phyloP scores from a whole-genome alignment of 139 green algal species.

The Picochlorum costavermella region DNA sequence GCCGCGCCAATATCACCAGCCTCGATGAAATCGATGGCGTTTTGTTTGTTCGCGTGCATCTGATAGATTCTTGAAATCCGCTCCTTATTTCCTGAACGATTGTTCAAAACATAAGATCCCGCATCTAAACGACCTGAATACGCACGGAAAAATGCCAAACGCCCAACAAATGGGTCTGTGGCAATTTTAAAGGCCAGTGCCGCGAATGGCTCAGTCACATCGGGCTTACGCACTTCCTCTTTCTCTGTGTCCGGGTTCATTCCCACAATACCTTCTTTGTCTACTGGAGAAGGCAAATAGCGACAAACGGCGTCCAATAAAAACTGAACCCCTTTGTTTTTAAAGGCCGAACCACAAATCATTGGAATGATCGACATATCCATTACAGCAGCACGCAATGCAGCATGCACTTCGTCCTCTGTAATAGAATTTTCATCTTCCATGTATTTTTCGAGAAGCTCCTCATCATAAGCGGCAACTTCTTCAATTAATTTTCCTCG shows the following conservation, averaged over 20 bases:
- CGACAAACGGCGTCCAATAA: conserved; percentile 92
- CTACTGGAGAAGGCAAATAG: conserved; percentile 89
- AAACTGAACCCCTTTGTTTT: conserved; percentile 99
- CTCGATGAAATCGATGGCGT: conserved; percentile 83
- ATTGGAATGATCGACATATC: conserved; percentile 86
- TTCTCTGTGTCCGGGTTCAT: conserved; percentile 34
- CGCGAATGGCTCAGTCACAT: conserved; percentile 83
- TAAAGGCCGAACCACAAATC: conserved; percentile 93
- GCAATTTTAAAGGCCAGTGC: conserved; percentile 99
- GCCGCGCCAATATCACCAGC: conserved; percentile 96
- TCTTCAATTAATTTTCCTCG: conserved; percentile 81
- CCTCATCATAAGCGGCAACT: conserved; percentile 75
- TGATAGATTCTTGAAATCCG: conserved; percentile 91
- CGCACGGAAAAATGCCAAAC: conserved; percentile 91
- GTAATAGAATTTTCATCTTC: conserved; percentile 80
- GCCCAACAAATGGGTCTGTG: conserved; percentile 91
- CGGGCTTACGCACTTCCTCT: conserved; percentile 52
- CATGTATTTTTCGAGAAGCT: conserved; percentile 62
- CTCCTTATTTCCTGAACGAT: conserved; percentile 95
- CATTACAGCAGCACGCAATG: too few relatives aligned
- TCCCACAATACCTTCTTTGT: conserved; percentile 40
- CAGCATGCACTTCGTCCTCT: too few relatives aligned
- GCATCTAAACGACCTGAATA: conserved; percentile 69
- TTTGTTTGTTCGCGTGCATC: conserved; percentile 97
- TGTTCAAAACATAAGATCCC: conserved; percentile 84